phyloP scores from a whole-genome alignment of 1,139 yeast species.

The Chernovozyma aurita region DNA sequence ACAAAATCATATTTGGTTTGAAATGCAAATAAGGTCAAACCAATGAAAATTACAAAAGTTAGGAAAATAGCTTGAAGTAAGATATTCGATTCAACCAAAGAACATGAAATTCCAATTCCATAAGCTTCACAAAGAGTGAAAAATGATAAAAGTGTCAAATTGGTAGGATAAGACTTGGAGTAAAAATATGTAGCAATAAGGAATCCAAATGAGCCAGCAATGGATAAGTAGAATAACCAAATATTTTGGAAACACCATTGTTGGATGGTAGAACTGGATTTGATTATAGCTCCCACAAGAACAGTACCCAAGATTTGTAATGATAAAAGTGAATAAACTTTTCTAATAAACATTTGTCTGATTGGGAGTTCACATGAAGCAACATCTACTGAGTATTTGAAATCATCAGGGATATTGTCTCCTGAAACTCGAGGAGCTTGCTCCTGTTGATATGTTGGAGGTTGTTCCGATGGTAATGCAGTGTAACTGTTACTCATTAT shows the following conservation, averaged over 20 bases:
- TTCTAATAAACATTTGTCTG: conserved; percentile 71
- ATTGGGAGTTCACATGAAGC: conserved; percentile 73
- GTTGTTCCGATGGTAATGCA: conserved; percentile 9
- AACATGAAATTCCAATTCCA: conserved; percentile 63
- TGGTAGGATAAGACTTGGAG: conserved; percentile 61
- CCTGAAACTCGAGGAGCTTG: conserved; percentile 26
- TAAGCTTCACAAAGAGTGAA: conserved; percentile 78
- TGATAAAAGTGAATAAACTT: conserved; percentile 70
- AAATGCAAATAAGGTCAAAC: conserved; percentile 72
- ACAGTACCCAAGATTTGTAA: conserved; percentile 63
- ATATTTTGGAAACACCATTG: conserved; percentile 57
- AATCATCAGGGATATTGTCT: conserved; percentile 66
- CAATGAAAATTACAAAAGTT: conserved; percentile 66
- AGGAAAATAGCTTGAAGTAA: conserved; percentile 70
- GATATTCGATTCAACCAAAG: conserved; percentile 58
- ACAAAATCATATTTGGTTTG: conserved; percentile 81
- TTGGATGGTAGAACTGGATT: conserved; percentile 43
- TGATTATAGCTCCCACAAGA: conserved; percentile 52
- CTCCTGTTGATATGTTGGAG: conserved; percentile 24
- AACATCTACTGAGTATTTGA: conserved; percentile 76
- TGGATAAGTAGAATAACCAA: conserved; percentile 57
- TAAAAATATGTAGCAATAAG: conserved; percentile 57
- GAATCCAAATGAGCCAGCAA: conserved; percentile 58
- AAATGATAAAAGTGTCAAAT: conserved; percentile 51
- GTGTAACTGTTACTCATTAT: conserved; percentile 1